Evolutionary conservation across 352 stramenopile species (phyloP).

Genomic region (Pilasporangium apinafurcum): DNA sequence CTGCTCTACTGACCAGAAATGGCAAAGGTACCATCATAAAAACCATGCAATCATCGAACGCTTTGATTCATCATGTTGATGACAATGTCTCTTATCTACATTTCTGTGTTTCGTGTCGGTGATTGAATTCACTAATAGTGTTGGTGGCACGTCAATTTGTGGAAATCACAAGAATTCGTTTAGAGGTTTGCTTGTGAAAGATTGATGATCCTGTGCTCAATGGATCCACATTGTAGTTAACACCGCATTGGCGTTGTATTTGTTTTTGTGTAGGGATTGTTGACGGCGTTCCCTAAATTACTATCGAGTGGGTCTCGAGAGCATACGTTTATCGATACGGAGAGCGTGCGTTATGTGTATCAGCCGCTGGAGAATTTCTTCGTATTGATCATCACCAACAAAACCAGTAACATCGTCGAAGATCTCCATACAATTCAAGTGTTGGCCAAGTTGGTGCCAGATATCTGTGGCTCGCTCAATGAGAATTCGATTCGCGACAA

Average conservation of each 20-base stretch:
- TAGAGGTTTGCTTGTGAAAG: slow-evolving; percentile 73
- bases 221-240: not conserved
- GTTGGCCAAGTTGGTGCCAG: slow-evolving; percentile 96
- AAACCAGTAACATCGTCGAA: slow-evolving; percentile 99
- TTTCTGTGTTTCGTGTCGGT: slow-evolving; percentile 2
- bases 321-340: slow-evolving; percentile 99
- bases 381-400: slow-evolving; percentile 98
- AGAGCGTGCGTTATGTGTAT: slow-evolving; percentile 98
- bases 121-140: slow-evolving; percentile 49
- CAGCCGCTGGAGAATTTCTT: slow-evolving; percentile 98
- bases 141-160: slow-evolving; percentile 98
- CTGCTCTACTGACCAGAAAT: slow-evolving; percentile 91
- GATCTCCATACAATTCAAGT: slow-evolving; percentile 98
- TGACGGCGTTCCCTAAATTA: slow-evolving; percentile 98
- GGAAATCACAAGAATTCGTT: slow-evolving; percentile 97
- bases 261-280: slow-evolving; percentile 65
- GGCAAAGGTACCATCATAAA: slow-evolving; percentile 83
- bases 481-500: slow-evolving; percentile 95
- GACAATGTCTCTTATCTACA: not conserved
- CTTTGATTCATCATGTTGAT: not conserved
- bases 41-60: not conserved
- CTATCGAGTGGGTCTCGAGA: slow-evolving; percentile 90
- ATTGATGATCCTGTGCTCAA: not conserved
- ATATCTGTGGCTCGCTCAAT: slow-evolving; percentile 91
- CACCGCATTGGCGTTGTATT: not conserved